These are phyloP conservation scores for Scolecobasidium constrictum DNA, from an alignment of 2,329 filamentous ascomycete genomes.

Conservation along the genomic window DNA sequence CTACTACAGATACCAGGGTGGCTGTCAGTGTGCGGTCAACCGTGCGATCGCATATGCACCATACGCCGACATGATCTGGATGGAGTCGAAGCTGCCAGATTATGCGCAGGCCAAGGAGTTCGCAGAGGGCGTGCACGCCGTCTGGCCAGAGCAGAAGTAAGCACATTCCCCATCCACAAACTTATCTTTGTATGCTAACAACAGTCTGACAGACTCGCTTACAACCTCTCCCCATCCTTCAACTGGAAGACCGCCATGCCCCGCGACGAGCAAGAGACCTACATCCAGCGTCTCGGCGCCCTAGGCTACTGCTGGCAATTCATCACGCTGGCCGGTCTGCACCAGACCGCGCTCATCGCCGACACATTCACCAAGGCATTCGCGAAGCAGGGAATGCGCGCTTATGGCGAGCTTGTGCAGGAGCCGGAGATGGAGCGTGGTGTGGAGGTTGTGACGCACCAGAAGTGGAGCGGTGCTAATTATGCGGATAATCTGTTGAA, in stretches of 20 bases:
- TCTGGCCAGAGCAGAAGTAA: slow-evolving; percentile 93
- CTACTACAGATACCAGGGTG: slow-evolving; percentile 86
- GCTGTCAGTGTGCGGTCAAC: slow-evolving; percentile 84
- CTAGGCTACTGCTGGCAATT: slow-evolving; percentile 99
- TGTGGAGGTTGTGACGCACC: slow-evolving; percentile 94
- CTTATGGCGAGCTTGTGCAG: slow-evolving; percentile 93
- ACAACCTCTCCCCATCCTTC: slow-evolving; percentile 97
- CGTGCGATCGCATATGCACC: slow-evolving; percentile 85
- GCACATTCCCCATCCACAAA: slow-evolving; percentile 21
- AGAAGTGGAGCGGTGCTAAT: slow-evolving; percentile 95
- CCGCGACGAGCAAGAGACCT: slow-evolving; percentile 86
- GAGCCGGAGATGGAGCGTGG: slow-evolving; percentile 89
- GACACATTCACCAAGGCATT: slow-evolving; percentile 82
- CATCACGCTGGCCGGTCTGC: slow-evolving; percentile 95
- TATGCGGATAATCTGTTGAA: slow-evolving; percentile 92
- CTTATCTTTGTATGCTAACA: slow-evolving; percentile 8
- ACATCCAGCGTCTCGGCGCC: slow-evolving; percentile 76
- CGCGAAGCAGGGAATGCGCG: slow-evolving; percentile 76
- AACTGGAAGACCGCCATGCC: slow-evolving; percentile 99
- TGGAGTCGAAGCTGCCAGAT: slow-evolving; percentile 49
- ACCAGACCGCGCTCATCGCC: slow-evolving; percentile 87
- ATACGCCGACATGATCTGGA: slow-evolving; percentile 95
- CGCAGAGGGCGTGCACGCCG: slow-evolving; percentile 23
- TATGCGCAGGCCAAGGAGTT: slow-evolving; percentile 13
- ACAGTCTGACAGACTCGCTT: slow-evolving; percentile 59